These are phyloP conservation scores for Penicillium brevicompactum DNA, from an alignment of 2,329 filamentous ascomycete species.

Conservation along the genomic window DNA sequence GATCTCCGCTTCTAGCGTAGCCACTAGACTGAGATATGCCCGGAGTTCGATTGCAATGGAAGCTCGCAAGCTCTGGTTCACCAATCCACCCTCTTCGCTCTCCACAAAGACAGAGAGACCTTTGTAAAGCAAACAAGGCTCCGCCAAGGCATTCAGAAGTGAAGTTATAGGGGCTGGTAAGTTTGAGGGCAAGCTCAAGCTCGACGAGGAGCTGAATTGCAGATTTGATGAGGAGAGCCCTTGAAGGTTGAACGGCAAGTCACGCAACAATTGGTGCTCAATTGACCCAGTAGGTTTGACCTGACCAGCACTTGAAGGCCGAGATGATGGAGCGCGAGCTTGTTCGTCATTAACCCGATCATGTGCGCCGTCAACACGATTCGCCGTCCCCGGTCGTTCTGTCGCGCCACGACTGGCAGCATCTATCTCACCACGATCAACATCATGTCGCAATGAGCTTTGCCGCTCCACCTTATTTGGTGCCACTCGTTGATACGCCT, in stretches of 20 bases:
- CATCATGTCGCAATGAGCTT: conserved; percentile 25
- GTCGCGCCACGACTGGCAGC: conserved; percentile 20
- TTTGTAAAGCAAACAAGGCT: conserved; percentile 90
- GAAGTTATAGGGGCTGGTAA: conserved; percentile 84
- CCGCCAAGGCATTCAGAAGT: conserved; percentile 83
- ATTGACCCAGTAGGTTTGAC: conserved; percentile 57
- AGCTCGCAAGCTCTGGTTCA: conserved; percentile 87
- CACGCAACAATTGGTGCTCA: conserved; percentile 69
- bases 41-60: conserved; percentile 83
- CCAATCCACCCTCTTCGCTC: conserved; percentile 76
- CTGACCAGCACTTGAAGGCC: conserved; percentile 34
- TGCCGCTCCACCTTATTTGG: conserved; percentile 28
- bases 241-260: conserved; percentile 90
- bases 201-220: conserved; percentile 69
- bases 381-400: conserved; percentile 17
- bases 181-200: conserved; percentile 73
- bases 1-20: conserved; percentile 90
- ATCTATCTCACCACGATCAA: conserved; percentile 23
- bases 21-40: conserved; percentile 86
- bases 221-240: conserved; percentile 86
- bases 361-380: conserved; percentile 22
- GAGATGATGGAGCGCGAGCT: conserved; percentile 16
- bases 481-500: conserved; percentile 21
- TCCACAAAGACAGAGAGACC: conserved; percentile 80
- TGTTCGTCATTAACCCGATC: conserved; percentile 25